These are phyloP conservation scores for Wallacemonas sp. DNA, from an alignment of 208 protist species.

Conservation along the genomic window DNA sequence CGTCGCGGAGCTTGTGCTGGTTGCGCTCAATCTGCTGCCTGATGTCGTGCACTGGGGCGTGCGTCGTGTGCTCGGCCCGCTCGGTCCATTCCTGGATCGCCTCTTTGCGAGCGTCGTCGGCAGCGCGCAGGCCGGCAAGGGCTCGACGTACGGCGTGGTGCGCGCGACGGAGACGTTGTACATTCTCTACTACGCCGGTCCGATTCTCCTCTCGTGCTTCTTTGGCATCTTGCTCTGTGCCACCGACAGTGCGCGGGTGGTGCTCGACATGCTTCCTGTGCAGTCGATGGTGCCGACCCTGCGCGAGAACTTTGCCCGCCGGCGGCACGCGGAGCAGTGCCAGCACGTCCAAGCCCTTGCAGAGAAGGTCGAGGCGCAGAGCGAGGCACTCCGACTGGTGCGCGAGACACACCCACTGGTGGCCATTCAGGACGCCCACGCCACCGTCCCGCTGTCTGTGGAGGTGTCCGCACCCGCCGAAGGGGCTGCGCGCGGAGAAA, in stretches of 20 bases:
- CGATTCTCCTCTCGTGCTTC: constrained; percentile 3
- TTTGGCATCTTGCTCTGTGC: constrained; percentile 1
- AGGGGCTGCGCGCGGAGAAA: no score
- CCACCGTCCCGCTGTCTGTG: no score
- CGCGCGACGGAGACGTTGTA: constrained; percentile 10
- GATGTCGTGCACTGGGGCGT: background rate
- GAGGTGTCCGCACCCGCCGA: no score
- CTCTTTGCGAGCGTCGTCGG: background rate
- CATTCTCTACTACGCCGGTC: constrained; percentile 11
- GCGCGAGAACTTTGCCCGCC: background rate
- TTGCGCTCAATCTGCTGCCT: background rate
- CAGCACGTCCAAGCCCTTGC: background rate
- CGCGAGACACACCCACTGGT: no score
- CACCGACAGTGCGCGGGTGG: constrained; percentile 8
- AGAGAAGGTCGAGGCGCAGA: no score
- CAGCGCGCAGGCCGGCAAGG: background rate
- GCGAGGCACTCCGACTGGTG: background rate
- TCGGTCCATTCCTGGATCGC: background rate
- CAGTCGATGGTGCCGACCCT: constrained; percentile 1
- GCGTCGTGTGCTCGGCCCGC: background rate
- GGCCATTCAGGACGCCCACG: no score
- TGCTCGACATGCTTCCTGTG: background rate
- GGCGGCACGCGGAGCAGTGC: background rate
- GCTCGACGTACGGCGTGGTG: constrained; percentile 1
- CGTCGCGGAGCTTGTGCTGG: background rate